A percentile compares a stretch with the other conserved stretches of the same genome.
Evolutionary conservation across 2,329 filamentous ascomycete genomes (phyloP).

Genomic region (Colletotrichum sansevieriae): DNA sequence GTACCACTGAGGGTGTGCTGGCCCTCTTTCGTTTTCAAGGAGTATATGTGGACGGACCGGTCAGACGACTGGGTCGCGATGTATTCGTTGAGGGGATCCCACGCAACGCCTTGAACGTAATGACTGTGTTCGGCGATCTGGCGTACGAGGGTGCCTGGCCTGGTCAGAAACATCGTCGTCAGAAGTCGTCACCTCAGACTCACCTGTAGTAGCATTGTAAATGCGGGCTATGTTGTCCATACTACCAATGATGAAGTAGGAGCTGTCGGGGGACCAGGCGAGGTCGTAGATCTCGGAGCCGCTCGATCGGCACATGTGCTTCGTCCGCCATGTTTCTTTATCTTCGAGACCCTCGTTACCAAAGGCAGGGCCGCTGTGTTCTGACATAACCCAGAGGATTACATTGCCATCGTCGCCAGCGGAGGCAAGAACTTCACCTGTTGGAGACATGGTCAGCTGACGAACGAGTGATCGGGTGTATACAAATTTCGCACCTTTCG

Average conservation of each 20-base stretch:
- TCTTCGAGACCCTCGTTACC: constrained; percentile 91
- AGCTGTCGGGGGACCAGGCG: constrained; percentile 97
- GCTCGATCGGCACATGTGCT: constrained; percentile 96
- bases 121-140: constrained; percentile 98
- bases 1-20: constrained; percentile 82
- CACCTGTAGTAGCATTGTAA: constrained; percentile 93
- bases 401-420: constrained; percentile 98
- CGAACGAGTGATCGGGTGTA: not conserved
- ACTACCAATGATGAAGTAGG: constrained; percentile 97
- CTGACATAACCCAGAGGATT: constrained; percentile 93
- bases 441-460: not conserved
- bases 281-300: constrained; percentile 98
- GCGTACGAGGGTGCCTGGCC: constrained; percentile 74
- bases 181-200: constrained; percentile 43
- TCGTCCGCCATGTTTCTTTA: constrained; percentile 96
- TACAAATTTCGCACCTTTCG: constrained; percentile 75
- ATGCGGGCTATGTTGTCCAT: constrained; percentile 99
- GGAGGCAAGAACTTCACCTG: constrained; percentile 92
- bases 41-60: constrained; percentile 97
- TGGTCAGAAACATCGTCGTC: constrained; percentile 16
- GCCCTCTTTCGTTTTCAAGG: constrained; percentile 94
- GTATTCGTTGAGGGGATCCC: constrained; percentile 98
- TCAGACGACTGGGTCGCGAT: constrained; percentile 98
- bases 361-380: constrained; percentile 76
- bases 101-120: constrained; percentile 97